Base-by-base conservation (phyloP, 2,329 filamentous ascomycete species). In the Pseudocercospora vitis region DNA sequence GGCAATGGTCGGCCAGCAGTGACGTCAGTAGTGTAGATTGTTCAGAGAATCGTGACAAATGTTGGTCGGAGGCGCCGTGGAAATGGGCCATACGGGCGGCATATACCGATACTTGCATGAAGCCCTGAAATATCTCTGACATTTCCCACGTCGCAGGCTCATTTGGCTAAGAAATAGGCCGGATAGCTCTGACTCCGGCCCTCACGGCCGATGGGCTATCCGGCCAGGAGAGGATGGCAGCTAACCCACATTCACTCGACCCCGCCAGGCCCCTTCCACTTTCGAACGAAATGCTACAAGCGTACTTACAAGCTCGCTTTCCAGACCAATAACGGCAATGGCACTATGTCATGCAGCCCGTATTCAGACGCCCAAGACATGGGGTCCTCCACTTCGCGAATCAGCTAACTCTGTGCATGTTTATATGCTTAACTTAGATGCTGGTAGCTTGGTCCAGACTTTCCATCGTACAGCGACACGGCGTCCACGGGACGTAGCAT, bases 321-420 rank as follows among this genome's bases (percentile, higher is more conserved):
- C 12, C n/a, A n/a, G 23, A 31, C 42, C 42, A 45, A 45, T 45
- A 5, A 21, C 24, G 18, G 29, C 9, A 8, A 4, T 11, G n/a
- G n/a, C n/a, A n/a, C n/a, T 16, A 11, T 18, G 9, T 29, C 3
- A 12, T 18, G 6, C 42, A 31, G 14, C 14, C 42, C 42, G 14
- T 42, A 21, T 18, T 26, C 18, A 21, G 7, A 12, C 37, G 21
- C 7, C 19, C 24, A n/a, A 29, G 24, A 42, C 37, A 42, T 42
- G 37, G 42, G 26, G 42, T 28, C 28, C 29, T 31, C 24, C 42
- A 45, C 14, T 45, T 31, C 12, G 18, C 12, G 24, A 31, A 45
- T 14, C 21, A 31, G 26, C 26, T 45, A 45, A 45, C 42, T 28
- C 42, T 45, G 42, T 45, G 42, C 42, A 29, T 45, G 42, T 29